phyloP scores from a whole-genome alignment of 177 flowering plant species.

The Vitis hybrid region DNA sequence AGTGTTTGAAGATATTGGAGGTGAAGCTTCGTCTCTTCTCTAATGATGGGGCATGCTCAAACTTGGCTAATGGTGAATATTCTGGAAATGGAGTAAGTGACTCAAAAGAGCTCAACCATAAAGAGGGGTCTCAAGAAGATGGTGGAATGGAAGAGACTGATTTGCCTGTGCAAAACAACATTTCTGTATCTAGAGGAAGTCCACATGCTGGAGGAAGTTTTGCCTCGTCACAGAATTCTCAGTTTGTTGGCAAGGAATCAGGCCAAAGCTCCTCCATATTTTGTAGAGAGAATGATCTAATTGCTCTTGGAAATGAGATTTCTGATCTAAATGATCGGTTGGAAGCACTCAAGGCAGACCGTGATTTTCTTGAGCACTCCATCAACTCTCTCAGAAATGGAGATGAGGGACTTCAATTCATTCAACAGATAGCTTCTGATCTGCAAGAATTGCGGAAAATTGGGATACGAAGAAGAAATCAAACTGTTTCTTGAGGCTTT shows the following conservation, averaged over 20 bases:
- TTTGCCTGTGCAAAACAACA: not conserved
- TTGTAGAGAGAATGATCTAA: slow-evolving; percentile 19
- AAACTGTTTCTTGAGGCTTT: slow-evolving; percentile 26
- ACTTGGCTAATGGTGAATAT: slow-evolving; percentile 14
- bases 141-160: not conserved
- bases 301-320: slow-evolving; percentile 21
- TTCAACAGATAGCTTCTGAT: slow-evolving; percentile 60
- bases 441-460: slow-evolving; percentile 47
- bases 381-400: slow-evolving; percentile 49
- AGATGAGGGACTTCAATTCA: slow-evolving; percentile 50
- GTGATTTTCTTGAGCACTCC: slow-evolving; percentile 46
- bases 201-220: slow-evolving; percentile 3
- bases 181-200: not conserved
- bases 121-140: not conserved
- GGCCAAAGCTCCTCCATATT: not conserved
- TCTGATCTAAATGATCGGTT: slow-evolving; percentile 43
- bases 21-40: slow-evolving; percentile 16
- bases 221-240: not conserved
- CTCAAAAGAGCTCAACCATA: not conserved
- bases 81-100: slow-evolving; percentile 10
- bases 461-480: slow-evolving; percentile 25
- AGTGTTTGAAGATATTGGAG: slow-evolving; percentile 28
- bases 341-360: slow-evolving; percentile 56
- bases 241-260: not conserved
- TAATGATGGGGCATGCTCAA: slow-evolving; percentile 1